These are phyloP conservation scores for Neopestalotiopsis rosae DNA, from an alignment of 2,329 filamentous ascomycete species.

Conservation along the genomic window DNA sequence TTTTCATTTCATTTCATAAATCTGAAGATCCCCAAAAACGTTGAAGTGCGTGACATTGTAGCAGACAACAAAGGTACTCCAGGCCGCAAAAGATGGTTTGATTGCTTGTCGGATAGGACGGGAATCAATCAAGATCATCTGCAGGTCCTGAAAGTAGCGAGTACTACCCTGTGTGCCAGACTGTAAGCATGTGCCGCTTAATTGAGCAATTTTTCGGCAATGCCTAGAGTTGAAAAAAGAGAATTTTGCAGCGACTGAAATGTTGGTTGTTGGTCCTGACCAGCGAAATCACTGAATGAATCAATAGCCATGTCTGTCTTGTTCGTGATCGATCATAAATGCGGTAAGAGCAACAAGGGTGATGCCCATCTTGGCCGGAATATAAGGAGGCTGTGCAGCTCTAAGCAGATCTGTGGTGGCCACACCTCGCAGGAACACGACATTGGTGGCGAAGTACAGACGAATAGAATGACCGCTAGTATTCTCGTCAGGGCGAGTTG, in stretches of 20 bases:
- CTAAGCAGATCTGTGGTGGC: conserved; percentile 1
- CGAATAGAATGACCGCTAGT: neutral
- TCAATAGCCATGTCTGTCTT: neutral
- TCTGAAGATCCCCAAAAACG: neutral
- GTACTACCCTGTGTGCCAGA: neutral
- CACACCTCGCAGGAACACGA: conserved; percentile 12
- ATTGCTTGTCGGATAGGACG: neutral
- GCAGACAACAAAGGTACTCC: neutral
- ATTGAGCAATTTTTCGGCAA: neutral
- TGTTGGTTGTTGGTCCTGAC: neutral
- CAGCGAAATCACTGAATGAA: neutral
- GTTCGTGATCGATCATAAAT: neutral
- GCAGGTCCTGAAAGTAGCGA: neutral
- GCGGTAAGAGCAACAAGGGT: neutral
- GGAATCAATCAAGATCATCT: conserved; percentile 1
- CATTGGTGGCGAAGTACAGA: conserved; percentile 2
- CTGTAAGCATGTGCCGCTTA: too few species aligned
- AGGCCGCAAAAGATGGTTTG: neutral
- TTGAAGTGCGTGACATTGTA: neutral
- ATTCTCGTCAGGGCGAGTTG: neutral
- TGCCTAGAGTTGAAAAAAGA: neutral
- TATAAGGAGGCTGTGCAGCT: conserved; percentile 9
- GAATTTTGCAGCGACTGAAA: neutral
- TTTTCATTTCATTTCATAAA: neutral
- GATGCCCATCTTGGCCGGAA: neutral